Conservation (phyloP, 164 flowering plant species). For the Santalum album region DNA sequence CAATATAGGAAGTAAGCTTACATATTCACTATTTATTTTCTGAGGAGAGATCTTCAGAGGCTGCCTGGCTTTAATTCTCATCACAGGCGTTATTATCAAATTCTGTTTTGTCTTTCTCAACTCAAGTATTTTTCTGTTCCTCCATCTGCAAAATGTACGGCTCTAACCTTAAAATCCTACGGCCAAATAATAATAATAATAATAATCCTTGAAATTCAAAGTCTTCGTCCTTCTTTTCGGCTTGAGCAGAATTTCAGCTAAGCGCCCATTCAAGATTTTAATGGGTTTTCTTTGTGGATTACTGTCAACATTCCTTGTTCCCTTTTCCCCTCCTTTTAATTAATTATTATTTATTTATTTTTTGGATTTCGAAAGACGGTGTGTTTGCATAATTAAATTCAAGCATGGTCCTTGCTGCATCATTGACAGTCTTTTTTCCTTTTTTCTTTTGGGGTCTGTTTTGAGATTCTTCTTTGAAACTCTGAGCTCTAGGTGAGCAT, state of each 20-base stretch:
- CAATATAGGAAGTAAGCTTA: too few relatives aligned
- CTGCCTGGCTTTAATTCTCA: too few relatives aligned
- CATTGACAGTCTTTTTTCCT: conserved; percentile 14
- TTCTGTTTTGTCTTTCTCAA: conserved; percentile 2
- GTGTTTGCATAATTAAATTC: too few relatives aligned
- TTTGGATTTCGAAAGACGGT: not conserved
- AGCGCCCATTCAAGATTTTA: too few relatives aligned
- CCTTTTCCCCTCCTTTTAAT: too few relatives aligned
- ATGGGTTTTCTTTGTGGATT: too few relatives aligned
- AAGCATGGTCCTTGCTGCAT: conserved; percentile 20
- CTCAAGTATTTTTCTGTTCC: conserved; percentile 13
- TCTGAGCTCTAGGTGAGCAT: conserved; percentile 28
- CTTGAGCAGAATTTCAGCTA: conserved; percentile 7
- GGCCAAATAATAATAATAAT: too few relatives aligned
- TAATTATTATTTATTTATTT: too few relatives aligned
- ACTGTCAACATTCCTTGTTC: not conserved
- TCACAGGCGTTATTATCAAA: too few relatives aligned
- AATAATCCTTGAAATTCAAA: too few relatives aligned
- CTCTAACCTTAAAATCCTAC: conserved; percentile 21
- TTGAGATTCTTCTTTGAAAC: conserved; percentile 21
- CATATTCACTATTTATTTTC: too few relatives aligned
- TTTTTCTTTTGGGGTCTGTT: not conserved
- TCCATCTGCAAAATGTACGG: conserved; percentile 25
- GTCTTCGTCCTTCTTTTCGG: conserved; percentile 24
- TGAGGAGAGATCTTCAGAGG: too few relatives aligned